Base-by-base conservation (phyloP, 805 yeast genomes). In the Lachancea fermentati region DNA sequence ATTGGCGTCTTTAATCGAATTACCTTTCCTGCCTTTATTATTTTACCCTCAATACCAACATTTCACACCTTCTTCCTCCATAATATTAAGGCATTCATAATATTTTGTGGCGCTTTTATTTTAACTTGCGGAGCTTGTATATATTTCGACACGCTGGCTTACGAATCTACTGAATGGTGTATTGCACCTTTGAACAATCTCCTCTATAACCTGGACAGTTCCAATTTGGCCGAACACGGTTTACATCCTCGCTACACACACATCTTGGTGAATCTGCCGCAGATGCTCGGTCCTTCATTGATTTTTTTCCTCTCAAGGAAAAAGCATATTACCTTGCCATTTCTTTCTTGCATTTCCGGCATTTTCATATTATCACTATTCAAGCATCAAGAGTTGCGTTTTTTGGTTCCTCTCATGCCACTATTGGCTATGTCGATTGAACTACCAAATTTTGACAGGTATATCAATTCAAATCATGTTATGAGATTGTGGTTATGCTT, bases 301-400 rank as follows among this genome's bases (percentile, higher is more conserved):
- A 36, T 81, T 1, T 64, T 73, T 18, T 59, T 76, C 35, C 62
- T 72, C 13, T 69, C 64, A 16, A 13, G 18, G 7, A 34, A 13
- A 14, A 30, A 31, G 40, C 55, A 45, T 45, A 40, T 53, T 30
- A 52, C 55, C 44, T 65, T 81, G 2, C 79, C 89, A 1, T 73
- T 77, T 46, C 62, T 79, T 29, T 62, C 89, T 1, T 66, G 81
- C 0, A 41, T 75, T 2, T 78, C 95, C 4, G 94, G 88, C 0
- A 19, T 85, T 1, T 4, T 68, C 0, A 40, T 76, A 3, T 66
- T 93, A 19, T 86, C 97, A 0, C 2, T 77, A 0, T 71, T 87
- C 16, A 95, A 94, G 12, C 99, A 93, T 59, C 99, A 93, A 60
- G 99, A 93, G 57, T 68, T 87, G n/a, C 68, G 99, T 39, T 93